Conservation (phyloP, 2,329 filamentous ascomycete species). For the Didymella lethalis region DNA sequence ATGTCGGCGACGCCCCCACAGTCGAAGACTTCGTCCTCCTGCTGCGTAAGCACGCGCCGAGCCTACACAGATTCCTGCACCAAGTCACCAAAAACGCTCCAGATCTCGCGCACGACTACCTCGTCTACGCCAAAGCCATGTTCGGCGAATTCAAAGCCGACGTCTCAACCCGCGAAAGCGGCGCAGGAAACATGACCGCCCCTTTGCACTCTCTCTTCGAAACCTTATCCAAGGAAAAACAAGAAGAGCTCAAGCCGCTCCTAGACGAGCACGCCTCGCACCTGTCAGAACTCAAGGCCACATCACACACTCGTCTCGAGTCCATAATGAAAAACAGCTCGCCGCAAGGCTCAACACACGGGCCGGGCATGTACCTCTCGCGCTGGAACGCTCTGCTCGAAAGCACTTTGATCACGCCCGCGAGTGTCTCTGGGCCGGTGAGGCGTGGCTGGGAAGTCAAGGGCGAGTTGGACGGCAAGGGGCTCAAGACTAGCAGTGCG, state of each 20-base stretch:
- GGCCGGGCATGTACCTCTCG: constrained; percentile 75
- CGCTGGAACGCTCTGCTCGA: constrained; percentile 77
- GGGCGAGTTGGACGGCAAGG: constrained; percentile 48
- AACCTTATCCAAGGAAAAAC: constrained; percentile 59
- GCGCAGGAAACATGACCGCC: constrained; percentile 55
- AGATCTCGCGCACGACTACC: constrained; percentile 68
- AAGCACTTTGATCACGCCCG: constrained; percentile 72
- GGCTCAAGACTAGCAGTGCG: constrained; percentile 35
- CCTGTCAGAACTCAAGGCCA: constrained; percentile 62
- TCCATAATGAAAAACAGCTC: constrained; percentile 57
- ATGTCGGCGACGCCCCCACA: constrained; percentile 55
- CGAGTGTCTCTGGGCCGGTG: constrained; percentile 59
- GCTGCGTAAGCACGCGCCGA: constrained; percentile 68
- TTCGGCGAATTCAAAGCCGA: constrained; percentile 63
- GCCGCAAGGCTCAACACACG: constrained; percentile 56
- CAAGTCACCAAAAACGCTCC: constrained; percentile 73
- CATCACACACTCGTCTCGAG: constrained; percentile 65
- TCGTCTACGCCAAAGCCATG: constrained; percentile 66
- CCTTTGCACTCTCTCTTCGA: constrained; percentile 54
- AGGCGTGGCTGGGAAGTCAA: constrained; percentile 55
- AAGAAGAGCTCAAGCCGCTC: constrained; percentile 57
- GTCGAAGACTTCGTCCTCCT: constrained; percentile 77
- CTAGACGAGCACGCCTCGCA: constrained; percentile 70
- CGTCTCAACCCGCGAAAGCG: constrained; percentile 31
- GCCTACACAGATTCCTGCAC: constrained; percentile 75